Conservation (phyloP, 1,284 basidiomycete species). For the Papiliotrema terrestris region DNA sequence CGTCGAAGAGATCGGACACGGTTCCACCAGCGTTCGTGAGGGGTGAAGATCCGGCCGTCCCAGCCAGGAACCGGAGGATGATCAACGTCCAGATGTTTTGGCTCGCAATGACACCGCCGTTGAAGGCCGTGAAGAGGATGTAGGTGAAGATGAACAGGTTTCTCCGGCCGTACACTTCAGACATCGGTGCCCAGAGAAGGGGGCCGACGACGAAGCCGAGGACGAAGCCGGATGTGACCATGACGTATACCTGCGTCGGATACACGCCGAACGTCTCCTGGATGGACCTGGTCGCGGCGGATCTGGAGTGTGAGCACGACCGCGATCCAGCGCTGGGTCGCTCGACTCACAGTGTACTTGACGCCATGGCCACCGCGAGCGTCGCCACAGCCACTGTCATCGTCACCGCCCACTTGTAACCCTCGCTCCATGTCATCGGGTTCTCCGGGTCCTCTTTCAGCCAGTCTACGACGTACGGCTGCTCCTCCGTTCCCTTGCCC, state of each 20-base stretch:
- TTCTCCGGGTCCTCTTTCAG: slow-evolving; percentile 30
- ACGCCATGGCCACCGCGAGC: slow-evolving; percentile 32
- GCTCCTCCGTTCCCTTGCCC: slow-evolving; percentile 43
- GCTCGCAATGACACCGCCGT: not conserved
- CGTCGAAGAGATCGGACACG: slow-evolving; percentile 49
- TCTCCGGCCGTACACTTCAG: slow-evolving; percentile 53
- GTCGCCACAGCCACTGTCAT: slow-evolving; percentile 19
- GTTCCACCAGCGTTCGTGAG: slow-evolving; percentile 52
- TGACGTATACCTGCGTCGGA: slow-evolving; percentile 27
- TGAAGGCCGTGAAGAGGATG: not conserved
- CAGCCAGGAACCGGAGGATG: slow-evolving; percentile 17
- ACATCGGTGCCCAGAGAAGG: slow-evolving; percentile 47
- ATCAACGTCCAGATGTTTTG: not conserved
- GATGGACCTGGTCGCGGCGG: slow-evolving; percentile 14
- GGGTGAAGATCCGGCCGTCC: slow-evolving; percentile 46
- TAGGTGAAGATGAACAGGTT: slow-evolving; percentile 58
- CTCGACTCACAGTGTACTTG: slow-evolving; percentile 30
- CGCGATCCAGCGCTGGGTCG: slow-evolving; percentile 11
- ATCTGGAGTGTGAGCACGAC: slow-evolving; percentile 33
- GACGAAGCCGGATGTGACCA: slow-evolving; percentile 34
- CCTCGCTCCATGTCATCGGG: slow-evolving; percentile 24
- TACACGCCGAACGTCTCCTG: slow-evolving; percentile 20
- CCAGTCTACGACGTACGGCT: slow-evolving; percentile 47
- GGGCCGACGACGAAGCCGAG: slow-evolving; percentile 42
- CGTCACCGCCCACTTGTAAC: slow-evolving; percentile 34